phyloP scores from a whole-genome alignment of 1,284 basidiomycete species.

The Chiua sp. region DNA sequence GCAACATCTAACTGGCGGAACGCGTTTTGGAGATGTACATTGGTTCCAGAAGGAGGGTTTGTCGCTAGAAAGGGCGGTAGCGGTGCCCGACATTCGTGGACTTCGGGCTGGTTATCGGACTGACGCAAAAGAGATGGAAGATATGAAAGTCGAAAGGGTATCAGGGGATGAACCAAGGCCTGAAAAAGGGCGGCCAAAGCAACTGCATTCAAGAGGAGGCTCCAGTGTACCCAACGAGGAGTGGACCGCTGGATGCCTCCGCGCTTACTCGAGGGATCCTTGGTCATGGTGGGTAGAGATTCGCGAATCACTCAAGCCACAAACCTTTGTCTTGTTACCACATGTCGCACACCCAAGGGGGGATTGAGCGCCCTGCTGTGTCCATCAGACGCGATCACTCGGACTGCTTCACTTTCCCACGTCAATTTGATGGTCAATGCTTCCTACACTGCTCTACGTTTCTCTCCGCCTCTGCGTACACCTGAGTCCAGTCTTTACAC shows the following conservation, averaged over 20 bases:
- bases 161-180: not conserved
- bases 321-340: too few relatives aligned
- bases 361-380: too few relatives aligned
- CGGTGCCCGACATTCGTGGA: conserved; percentile 18
- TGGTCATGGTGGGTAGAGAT: not conserved
- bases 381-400: too few relatives aligned
- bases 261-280: not conserved
- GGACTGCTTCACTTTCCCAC: too few relatives aligned
- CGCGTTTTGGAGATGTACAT: conserved; percentile 13
- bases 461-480: conserved; percentile 39
- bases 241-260: conserved; percentile 1
- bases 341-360: too few relatives aligned
- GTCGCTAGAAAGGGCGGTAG: conserved; percentile 23
- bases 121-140: not conserved
- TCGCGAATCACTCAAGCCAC: too few relatives aligned
- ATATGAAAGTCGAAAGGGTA: not conserved
- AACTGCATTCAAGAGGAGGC: conserved; percentile 19
- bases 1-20: conserved; percentile 12
- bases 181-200: conserved; percentile 20
- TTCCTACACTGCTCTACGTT: conserved; percentile 18
- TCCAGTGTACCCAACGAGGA: conserved; percentile 22
- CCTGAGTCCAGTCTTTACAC: conserved; percentile 53
- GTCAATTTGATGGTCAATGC: not conserved
- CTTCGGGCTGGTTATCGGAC: not conserved
- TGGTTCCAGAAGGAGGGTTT: conserved; percentile 17